Conservation (phyloP, 139 green algal species). For the Micractinium sp. region DNA sequence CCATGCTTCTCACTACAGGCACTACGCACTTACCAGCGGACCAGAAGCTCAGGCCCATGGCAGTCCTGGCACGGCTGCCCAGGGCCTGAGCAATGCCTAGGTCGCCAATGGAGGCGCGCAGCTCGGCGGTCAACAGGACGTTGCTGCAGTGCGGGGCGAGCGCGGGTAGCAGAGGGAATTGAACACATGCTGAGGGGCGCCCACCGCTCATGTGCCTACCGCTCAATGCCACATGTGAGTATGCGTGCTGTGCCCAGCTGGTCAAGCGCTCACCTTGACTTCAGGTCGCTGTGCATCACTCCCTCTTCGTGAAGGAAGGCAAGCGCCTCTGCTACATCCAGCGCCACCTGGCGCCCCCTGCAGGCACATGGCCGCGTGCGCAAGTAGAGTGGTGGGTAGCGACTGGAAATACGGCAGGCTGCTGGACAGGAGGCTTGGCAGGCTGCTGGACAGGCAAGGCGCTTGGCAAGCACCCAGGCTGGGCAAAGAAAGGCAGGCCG, state of each 20-base stretch:
- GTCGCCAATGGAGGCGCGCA: background rate
- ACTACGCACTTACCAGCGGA: background rate
- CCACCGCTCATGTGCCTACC: too few relatives aligned
- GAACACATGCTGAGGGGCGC: too few relatives aligned
- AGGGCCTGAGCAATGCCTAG: background rate
- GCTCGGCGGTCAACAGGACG: background rate
- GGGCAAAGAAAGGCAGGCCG: background rate
- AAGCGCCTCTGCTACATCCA: slow-evolving; percentile 5
- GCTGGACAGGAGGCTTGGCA: background rate
- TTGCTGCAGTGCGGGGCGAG: background rate
- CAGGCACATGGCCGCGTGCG: too few relatives aligned
- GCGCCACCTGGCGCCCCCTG: slow-evolving; percentile 7
- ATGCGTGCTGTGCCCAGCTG: too few relatives aligned
- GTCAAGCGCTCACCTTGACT: background rate
- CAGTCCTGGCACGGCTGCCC: background rate
- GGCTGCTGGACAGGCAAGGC: background rate
- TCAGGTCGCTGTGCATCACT: background rate
- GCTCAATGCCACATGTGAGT: too few relatives aligned
- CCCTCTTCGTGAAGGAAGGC: background rate
- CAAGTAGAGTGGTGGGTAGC: too few relatives aligned
- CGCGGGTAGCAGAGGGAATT: too few relatives aligned
- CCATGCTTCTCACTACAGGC: too few relatives aligned
- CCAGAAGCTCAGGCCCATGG: background rate
- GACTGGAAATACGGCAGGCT: too few relatives aligned
- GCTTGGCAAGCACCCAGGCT: too few relatives aligned